Conservation (phyloP, 1,284 basidiomycete genomes). For the Moesziomyces sp. region DNA sequence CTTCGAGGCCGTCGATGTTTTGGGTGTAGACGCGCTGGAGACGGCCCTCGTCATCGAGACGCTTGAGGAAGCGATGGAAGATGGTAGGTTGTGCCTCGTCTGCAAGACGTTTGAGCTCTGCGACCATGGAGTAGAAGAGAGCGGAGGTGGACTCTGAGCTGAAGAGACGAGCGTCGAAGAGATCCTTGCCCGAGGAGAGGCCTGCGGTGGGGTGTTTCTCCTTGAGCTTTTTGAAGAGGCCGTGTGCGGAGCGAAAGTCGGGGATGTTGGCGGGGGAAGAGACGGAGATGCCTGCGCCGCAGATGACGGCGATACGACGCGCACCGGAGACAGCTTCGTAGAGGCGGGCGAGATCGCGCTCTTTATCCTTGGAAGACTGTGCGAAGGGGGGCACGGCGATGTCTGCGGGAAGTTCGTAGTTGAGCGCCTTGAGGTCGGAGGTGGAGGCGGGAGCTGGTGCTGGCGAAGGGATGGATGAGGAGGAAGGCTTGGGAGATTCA, state of each 20-base stretch:
- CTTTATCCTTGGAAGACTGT: constrained; percentile 39
- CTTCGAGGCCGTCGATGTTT: constrained; percentile 93
- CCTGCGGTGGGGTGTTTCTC: constrained; percentile 79
- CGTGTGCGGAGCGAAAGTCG: constrained; percentile 86
- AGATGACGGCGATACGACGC: constrained; percentile 83
- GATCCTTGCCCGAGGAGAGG: constrained; percentile 81
- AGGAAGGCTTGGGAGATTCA: constrained; percentile 12
- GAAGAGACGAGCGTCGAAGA: constrained; percentile 91
- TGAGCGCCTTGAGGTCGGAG: constrained; percentile 49
- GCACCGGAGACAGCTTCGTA: constrained; percentile 76
- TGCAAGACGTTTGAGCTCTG: constrained; percentile 84
- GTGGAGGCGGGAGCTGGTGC: constrained; percentile 11
- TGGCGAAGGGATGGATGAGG: background rate
- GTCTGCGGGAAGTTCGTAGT: constrained; percentile 50
- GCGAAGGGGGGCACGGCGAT: constrained; percentile 49
- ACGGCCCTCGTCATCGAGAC: constrained; percentile 83
- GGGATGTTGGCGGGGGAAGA: constrained; percentile 83
- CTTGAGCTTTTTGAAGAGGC: constrained; percentile 81
- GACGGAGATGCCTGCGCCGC: constrained; percentile 88
- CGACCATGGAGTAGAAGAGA: constrained; percentile 89
- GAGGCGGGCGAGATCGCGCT: constrained; percentile 60
- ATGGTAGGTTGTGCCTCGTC: constrained; percentile 82
- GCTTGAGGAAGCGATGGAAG: constrained; percentile 88
- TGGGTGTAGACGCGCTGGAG: constrained; percentile 91
- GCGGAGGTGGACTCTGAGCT: constrained; percentile 79